These are phyloP conservation scores for Talaromyces verruculosus DNA, from an alignment of 2,329 filamentous ascomycete species.

Conservation along the genomic window DNA sequence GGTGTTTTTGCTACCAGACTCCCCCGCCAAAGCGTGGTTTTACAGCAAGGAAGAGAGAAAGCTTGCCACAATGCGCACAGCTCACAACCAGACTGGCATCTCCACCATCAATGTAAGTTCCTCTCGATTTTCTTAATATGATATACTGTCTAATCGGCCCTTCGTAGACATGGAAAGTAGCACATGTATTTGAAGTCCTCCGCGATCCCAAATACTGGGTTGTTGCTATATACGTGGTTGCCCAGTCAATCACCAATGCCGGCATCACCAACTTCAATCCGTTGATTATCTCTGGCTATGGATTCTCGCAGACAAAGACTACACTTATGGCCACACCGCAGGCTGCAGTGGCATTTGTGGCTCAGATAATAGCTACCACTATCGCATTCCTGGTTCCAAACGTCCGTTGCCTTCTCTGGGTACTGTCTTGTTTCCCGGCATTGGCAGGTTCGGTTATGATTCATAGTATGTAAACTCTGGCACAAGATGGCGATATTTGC, in stretches of 20 bases:
- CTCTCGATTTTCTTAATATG: background rate
- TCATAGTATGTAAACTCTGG: background rate
- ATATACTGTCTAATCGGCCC: too few relatives aligned
- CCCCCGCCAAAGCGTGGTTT: constrained; percentile 12
- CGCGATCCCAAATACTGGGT: constrained; percentile 6
- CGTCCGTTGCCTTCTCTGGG: constrained; percentile 5
- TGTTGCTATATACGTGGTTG: background rate
- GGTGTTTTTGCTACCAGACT: background rate
- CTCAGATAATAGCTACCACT: background rate
- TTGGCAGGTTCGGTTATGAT: constrained; percentile 6
- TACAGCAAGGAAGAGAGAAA: constrained; percentile 10
- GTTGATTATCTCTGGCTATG: constrained; percentile 5
- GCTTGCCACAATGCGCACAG: constrained; percentile 2
- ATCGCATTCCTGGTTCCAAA: background rate
- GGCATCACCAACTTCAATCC: constrained; percentile 14
- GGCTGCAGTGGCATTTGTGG: background rate
- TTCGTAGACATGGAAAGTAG: constrained; percentile 2
- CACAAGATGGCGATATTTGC: background rate
- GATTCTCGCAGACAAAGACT: background rate
- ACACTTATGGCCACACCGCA: constrained; percentile 12
- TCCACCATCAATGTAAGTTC: constrained; percentile 1
- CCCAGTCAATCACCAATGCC: constrained; percentile 2
- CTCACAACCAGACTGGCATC: constrained; percentile 5
- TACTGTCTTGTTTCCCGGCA: constrained; percentile 1
- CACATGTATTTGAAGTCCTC: constrained; percentile 3